A percentile compares a stretch with the other conserved stretches of the same genome.
Evolutionary conservation across 768 basidiomycete species (phyloP).

Genomic region (Guyanaporus albipodus): DNA sequence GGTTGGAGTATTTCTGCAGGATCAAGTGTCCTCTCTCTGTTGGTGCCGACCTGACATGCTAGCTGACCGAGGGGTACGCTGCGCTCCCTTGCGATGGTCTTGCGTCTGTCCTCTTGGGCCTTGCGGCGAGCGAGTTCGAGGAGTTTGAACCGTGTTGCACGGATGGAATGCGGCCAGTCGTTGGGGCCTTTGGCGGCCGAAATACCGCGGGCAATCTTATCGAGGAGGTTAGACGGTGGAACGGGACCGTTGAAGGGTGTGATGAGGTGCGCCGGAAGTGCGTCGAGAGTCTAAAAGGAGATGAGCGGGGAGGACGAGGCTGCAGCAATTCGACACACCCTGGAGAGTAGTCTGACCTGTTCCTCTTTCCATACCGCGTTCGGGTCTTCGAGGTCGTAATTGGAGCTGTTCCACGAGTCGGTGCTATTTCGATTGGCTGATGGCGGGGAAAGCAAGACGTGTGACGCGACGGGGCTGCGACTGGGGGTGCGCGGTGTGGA

Average conservation of each 20-base stretch:
- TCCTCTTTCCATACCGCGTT: slow-evolving; percentile 75
- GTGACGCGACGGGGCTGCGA: slow-evolving; percentile 50
- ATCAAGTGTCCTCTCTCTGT: slow-evolving; percentile 24
- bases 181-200: slow-evolving; percentile 66
- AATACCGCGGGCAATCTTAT: slow-evolving; percentile 80
- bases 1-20: slow-evolving; percentile 40
- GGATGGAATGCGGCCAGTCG: slow-evolving; percentile 82
- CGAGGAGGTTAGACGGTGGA: slow-evolving; percentile 81
- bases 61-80: slow-evolving; percentile 17
- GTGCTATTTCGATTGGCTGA: slow-evolving; percentile 58
- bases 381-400: slow-evolving; percentile 55
- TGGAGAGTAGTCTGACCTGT: slow-evolving; percentile 59
- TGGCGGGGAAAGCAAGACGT: slow-evolving; percentile 45
- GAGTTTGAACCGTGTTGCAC: slow-evolving; percentile 78
- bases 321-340: slow-evolving; percentile 41
- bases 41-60: slow-evolving; percentile 6
- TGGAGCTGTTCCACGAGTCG: slow-evolving; percentile 85
- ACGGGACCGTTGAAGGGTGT: slow-evolving; percentile 84
- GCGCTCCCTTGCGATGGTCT: slow-evolving; percentile 46
- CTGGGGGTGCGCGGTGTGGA: slow-evolving; percentile 58
- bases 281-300: slow-evolving; percentile 61
- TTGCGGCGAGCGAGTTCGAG: slow-evolving; percentile 70
- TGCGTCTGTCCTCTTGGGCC: slow-evolving; percentile 50
- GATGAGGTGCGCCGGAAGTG: slow-evolving; percentile 76
- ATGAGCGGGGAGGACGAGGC: slow-evolving; percentile 3